Conservation (phyloP, 305 asterid genomes). For the Euphrasia arctica region DNA sequence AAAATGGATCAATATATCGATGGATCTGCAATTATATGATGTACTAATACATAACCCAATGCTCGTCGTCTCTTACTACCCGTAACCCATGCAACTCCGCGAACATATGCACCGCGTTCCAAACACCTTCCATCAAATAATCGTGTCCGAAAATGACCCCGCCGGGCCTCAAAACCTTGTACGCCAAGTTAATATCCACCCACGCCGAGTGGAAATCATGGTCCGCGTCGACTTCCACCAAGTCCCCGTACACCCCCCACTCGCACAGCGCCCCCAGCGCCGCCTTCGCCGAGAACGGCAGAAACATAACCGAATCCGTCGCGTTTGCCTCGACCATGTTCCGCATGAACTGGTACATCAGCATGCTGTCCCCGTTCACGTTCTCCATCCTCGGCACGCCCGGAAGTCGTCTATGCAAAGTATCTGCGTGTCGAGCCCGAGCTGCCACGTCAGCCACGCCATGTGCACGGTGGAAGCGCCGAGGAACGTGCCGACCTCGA, state of each 20-base stretch:
- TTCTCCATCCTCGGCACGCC: constrained; percentile 32
- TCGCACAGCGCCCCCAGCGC: constrained; percentile 33
- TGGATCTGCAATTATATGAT: too few relatives aligned
- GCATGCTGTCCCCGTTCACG: constrained; percentile 31
- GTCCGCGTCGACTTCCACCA: constrained; percentile 33
- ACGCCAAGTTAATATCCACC: constrained; percentile 27
- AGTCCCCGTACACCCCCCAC: constrained; percentile 34
- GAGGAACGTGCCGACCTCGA: constrained; percentile 55
- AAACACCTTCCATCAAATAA: constrained; percentile 26
- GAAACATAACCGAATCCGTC: constrained; percentile 14
- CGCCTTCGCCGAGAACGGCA: constrained; percentile 32
- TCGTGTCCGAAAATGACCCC: constrained; percentile 39
- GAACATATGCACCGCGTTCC: constrained; percentile 25
- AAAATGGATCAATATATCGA: too few relatives aligned
- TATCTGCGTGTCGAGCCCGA: constrained; percentile 40
- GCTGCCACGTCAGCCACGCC: constrained; percentile 32
- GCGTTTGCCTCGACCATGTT: constrained; percentile 28
- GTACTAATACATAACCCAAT: not conserved
- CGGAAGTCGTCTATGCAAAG: constrained; percentile 61
- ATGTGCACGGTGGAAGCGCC: constrained; percentile 63
- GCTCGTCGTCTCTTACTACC: not conserved
- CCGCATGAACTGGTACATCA: constrained; percentile 36
- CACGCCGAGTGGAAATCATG: constrained; percentile 39
- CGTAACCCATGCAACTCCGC: constrained; percentile 16
- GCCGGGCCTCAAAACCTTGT: constrained; percentile 1